A percentile compares a stretch with the other conserved stretches of the same genome.
phyloP scores from a whole-genome alignment of 306 rosid species.

The Vigna mungo region DNA sequence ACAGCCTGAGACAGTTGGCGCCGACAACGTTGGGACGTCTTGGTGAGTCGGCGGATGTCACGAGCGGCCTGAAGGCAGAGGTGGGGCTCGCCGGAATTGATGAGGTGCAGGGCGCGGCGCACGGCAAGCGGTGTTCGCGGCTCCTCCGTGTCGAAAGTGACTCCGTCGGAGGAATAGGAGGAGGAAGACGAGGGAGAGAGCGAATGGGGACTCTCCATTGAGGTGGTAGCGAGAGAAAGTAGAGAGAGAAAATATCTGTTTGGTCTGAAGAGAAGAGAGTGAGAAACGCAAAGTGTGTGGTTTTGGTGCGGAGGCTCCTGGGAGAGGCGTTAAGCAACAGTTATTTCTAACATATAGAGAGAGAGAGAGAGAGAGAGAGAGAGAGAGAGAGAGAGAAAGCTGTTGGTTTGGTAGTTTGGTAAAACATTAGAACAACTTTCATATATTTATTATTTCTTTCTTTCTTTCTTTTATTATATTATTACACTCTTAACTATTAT shows the following conservation, averaged over 20 bases:
- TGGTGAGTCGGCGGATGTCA: slow-evolving; percentile 89
- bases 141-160: slow-evolving; percentile 44
- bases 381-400: slow-evolving; percentile 24
- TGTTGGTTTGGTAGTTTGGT: slow-evolving; percentile 53
- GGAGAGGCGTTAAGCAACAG: slow-evolving; percentile 63
- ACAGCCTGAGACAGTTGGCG: slow-evolving; percentile 76
- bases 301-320: slow-evolving; percentile 29
- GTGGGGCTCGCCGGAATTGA: slow-evolving; percentile 67
- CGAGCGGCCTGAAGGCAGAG: slow-evolving; percentile 71
- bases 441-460: background rate
- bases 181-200: slow-evolving; percentile 50
- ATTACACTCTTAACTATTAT: no score
- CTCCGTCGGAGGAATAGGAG: slow-evolving; percentile 45
- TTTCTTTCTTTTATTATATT: no score
- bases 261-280: slow-evolving; percentile 40
- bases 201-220: slow-evolving; percentile 54
- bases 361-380: slow-evolving; percentile 29
- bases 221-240: slow-evolving; percentile 6
- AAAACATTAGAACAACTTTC: background rate
- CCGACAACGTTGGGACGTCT: slow-evolving; percentile 87
- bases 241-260: slow-evolving; percentile 26
- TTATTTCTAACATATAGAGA: slow-evolving; percentile 32
- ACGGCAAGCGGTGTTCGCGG: slow-evolving; percentile 64
- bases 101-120: slow-evolving; percentile 66
- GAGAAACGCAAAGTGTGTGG: slow-evolving; percentile 32